Evolutionary conservation across 2,329 filamentous ascomycete species (phyloP).

Genomic region (Aspergillus neotritici): DNA sequence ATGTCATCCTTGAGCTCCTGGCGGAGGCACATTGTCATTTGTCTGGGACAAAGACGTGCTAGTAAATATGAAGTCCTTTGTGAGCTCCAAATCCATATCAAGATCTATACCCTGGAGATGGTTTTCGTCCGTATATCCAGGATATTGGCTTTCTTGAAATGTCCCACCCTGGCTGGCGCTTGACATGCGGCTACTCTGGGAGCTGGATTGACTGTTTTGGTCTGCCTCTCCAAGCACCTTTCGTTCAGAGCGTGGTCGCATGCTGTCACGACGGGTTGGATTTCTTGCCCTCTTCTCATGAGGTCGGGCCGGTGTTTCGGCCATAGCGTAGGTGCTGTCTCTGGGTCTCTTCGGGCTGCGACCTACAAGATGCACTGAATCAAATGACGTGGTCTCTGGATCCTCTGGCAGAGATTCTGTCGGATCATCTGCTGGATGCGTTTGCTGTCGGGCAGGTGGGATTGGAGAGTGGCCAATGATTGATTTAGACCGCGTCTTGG

Average conservation of each 20-base stretch:
- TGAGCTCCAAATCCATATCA: slow-evolving; percentile 32
- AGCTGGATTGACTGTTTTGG: slow-evolving; percentile 23
- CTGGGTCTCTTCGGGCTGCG: slow-evolving; percentile 27
- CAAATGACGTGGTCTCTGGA: slow-evolving; percentile 17
- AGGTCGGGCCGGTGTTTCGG: slow-evolving; percentile 8
- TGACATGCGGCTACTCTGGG: slow-evolving; percentile 10
- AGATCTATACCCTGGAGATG: slow-evolving; percentile 25
- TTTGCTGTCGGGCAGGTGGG: slow-evolving; percentile 11
- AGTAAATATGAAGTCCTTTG: slow-evolving; percentile 32
- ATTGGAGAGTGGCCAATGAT: slow-evolving; percentile 7
- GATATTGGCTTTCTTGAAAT: slow-evolving; percentile 8
- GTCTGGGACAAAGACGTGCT: slow-evolving; percentile 26
- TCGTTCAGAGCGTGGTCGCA: slow-evolving; percentile 11
- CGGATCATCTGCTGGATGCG: slow-evolving; percentile 14
- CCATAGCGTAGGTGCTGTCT: slow-evolving; percentile 16
- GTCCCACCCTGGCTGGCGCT: slow-evolving; percentile 8
- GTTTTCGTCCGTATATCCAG: slow-evolving; percentile 14
- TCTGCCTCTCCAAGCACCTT: slow-evolving; percentile 21
- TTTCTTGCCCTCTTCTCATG: slow-evolving; percentile 8
- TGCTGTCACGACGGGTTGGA: slow-evolving; percentile 3
- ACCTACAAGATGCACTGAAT: slow-evolving; percentile 10
- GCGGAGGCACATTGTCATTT: slow-evolving; percentile 10
- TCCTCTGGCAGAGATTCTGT: slow-evolving; percentile 12
- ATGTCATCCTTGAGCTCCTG: neutral
- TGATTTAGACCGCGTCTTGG: slow-evolving; percentile 14